Evolutionary conservation across 1,284 basidiomycete genomes (phyloP).

Genomic region (Coniophora puteana): DNA sequence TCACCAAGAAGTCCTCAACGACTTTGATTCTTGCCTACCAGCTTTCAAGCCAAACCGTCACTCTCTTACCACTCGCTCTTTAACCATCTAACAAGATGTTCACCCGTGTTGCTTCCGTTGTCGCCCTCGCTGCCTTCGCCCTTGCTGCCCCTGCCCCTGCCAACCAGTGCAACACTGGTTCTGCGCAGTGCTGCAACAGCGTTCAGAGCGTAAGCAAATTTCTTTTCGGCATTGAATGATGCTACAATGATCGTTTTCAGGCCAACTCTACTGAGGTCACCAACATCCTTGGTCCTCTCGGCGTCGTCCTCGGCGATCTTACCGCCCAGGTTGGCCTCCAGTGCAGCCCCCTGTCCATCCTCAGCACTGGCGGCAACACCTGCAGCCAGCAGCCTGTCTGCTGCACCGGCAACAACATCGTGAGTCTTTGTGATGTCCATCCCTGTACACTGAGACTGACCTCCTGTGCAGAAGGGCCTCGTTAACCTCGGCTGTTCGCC

Average conservation of each 20-base stretch:
- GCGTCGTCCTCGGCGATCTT: neutral
- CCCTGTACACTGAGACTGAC: no score
- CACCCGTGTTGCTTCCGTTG: neutral
- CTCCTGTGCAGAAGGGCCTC: no score
- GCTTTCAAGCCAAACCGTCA: neutral
- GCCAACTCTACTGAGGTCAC: neutral
- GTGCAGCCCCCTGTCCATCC: neutral
- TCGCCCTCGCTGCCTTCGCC: neutral
- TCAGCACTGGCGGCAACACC: neutral
- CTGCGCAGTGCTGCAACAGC: neutral
- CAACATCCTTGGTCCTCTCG: neutral
- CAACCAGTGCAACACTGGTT: conserved; percentile 3
- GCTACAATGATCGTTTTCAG: neutral
- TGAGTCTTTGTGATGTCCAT: no score
- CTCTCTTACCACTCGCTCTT: neutral
- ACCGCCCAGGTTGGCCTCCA: neutral
- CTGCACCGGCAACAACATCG: conserved; percentile 1
- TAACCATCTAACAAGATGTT: conserved; percentile 2
- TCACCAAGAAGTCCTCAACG: neutral
- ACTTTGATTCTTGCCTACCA: neutral
- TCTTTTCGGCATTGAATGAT: neutral
- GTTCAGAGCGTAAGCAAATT: neutral
- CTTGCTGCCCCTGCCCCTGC: no score
- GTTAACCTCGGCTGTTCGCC: no score
- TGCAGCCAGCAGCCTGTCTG: conserved; percentile 3